Conservation (phyloP, 2,329 filamentous ascomycete genomes). For the Colletotrichum siamense region DNA sequence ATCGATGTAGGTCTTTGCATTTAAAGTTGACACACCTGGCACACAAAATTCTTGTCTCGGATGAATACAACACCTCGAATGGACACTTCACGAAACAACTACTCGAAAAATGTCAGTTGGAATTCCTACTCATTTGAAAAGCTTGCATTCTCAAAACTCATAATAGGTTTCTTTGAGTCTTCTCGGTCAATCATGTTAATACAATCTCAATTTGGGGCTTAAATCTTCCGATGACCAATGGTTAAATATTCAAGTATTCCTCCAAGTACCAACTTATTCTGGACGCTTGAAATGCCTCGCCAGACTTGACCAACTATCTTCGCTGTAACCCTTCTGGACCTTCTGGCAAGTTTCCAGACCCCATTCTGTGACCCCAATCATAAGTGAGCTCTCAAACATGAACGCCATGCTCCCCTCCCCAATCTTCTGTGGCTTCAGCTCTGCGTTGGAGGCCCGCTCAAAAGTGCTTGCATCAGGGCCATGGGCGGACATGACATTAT, state of each 20-base stretch:
- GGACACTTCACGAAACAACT: neutral
- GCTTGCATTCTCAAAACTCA: neutral
- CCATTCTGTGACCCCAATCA: constrained; percentile 62
- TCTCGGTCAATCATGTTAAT: neutral
- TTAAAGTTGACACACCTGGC: neutral
- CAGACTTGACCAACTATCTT: constrained; percentile 60
- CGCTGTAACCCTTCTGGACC: constrained; percentile 61
- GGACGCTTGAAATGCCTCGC: constrained; percentile 25
- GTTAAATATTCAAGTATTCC: neutral
- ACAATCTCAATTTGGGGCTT: neutral
- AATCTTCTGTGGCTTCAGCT: constrained; percentile 47
- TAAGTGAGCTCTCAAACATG: constrained; percentile 55
- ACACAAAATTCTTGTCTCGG: neutral
- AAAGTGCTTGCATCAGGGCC: constrained; percentile 52
- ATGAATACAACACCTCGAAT: neutral
- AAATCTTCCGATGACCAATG: accelerated
- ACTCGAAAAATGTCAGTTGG: neutral
- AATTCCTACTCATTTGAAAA: neutral
- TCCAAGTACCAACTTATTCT: neutral
- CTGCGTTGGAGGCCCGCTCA: constrained; percentile 50
- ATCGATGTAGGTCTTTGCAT: neutral
- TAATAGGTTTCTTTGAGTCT: neutral
- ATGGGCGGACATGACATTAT: constrained; percentile 65
- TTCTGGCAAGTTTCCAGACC: constrained; percentile 46
- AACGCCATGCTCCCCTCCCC: constrained; percentile 53